A percentile compares a stretch with the other conserved stretches of the same genome.
These are phyloP conservation scores for Phialocephala sp. DNA, from an alignment of 2,329 filamentous ascomycete genomes.

Conservation along the genomic window DNA sequence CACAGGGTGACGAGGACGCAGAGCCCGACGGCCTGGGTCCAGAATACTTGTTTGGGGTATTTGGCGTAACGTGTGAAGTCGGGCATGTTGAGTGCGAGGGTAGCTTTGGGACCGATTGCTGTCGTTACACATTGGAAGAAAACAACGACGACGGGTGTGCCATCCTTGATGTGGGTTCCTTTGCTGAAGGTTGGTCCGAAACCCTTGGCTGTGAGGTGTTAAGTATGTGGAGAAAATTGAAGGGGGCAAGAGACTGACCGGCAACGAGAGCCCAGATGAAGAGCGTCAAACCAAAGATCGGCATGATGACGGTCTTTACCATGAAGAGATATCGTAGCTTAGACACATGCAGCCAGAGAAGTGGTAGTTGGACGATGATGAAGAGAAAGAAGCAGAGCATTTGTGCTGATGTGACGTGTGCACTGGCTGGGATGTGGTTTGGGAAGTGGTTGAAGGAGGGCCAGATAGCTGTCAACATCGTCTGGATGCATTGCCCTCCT, in stretches of 20 bases:
- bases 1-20: constrained; percentile 36
- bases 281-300: constrained; percentile 33
- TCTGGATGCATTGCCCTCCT: constrained; percentile 43
- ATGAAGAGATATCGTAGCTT: constrained; percentile 58
- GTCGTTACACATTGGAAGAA: constrained; percentile 35
- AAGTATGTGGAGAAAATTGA: background rate
- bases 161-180: constrained; percentile 30
- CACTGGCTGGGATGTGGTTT: constrained; percentile 54
- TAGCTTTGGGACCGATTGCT: constrained; percentile 35
- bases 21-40: constrained; percentile 35
- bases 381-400: constrained; percentile 59
- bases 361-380: constrained; percentile 34
- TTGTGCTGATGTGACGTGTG: constrained; percentile 60
- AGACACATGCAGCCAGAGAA: constrained; percentile 55
- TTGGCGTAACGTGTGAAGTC: constrained; percentile 42
- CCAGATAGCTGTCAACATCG: constrained; percentile 54
- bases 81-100: constrained; percentile 41
- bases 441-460: constrained; percentile 56
- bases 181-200: constrained; percentile 35
- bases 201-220: constrained; percentile 28
- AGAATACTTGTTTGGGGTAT: constrained; percentile 33
- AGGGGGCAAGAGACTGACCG: constrained; percentile 19
- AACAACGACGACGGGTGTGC: constrained; percentile 28
- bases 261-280: constrained; percentile 37
- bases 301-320: constrained; percentile 48